A percentile compares a stretch with the other conserved stretches of the same genome.
Conservation (phyloP, 768 basidiomycete genomes). For the Lentinula sp. region DNA sequence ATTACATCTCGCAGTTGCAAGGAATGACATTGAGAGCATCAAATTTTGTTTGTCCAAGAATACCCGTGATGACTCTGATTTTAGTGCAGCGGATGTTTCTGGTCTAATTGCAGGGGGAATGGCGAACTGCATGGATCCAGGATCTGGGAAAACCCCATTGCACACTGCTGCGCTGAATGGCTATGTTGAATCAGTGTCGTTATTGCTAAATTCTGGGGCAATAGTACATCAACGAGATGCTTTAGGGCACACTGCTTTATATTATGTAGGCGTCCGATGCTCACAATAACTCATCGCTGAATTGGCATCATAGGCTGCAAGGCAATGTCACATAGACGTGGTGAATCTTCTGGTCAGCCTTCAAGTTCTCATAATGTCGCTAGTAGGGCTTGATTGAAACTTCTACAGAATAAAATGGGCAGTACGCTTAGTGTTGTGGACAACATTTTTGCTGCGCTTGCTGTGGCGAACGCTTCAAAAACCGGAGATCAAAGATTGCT, state of each 20-base stretch:
- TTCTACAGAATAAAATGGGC: constrained; percentile 43
- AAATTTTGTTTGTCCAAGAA: constrained; percentile 41
- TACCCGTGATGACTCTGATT: constrained; percentile 16
- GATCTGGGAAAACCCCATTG: constrained; percentile 69
- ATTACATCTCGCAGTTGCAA: constrained; percentile 72
- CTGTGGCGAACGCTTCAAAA: constrained; percentile 13
- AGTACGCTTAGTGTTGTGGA: constrained; percentile 70
- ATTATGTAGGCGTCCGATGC: constrained; percentile 50
- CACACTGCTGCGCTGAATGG: constrained; percentile 78
- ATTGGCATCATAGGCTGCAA: constrained; percentile 50
- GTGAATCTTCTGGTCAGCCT: constrained; percentile 51
- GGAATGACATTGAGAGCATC: constrained; percentile 59
- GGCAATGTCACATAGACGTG: constrained; percentile 56
- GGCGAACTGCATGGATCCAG: constrained; percentile 65
- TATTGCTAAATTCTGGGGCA: constrained; percentile 67
- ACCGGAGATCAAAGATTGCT: neutral
- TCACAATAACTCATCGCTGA: neutral
- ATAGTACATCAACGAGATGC: constrained; percentile 77
- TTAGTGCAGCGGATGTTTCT: constrained; percentile 17
- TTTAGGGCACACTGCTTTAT: constrained; percentile 79
- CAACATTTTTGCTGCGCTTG: constrained; percentile 49
- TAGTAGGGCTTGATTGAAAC: no score
- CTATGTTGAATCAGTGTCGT: constrained; percentile 31
- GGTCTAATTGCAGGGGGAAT: constrained; percentile 57
- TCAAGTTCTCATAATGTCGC: neutral